Evolutionary conservation across 1,284 basidiomycete genomes (phyloP).

Genomic region (Somion occarium): DNA sequence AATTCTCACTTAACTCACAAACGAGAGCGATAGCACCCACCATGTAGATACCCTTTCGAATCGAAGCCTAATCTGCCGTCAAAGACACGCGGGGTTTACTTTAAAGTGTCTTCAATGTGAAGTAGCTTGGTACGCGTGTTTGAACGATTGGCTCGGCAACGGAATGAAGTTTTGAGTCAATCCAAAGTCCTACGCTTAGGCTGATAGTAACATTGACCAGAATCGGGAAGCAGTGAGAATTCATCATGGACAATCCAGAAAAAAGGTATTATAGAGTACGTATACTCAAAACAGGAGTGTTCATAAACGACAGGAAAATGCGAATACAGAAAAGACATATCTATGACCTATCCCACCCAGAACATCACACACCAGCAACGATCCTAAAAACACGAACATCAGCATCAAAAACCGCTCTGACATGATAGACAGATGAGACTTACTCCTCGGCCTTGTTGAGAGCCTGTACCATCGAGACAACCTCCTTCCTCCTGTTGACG

Average conservation of each 20-base stretch:
- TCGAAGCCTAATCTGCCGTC: no score
- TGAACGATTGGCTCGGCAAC: not conserved
- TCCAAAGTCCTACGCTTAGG: no score
- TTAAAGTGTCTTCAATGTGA: not conserved
- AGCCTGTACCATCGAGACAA: conserved; percentile 83
- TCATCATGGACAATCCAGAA: not conserved
- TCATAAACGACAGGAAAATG: not conserved
- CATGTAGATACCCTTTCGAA: no score
- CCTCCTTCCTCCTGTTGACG: conserved; percentile 83
- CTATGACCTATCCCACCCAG: not conserved
- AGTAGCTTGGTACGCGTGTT: not conserved
- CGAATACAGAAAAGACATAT: not conserved
- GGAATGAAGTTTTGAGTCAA: not conserved
- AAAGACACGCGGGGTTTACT: no score
- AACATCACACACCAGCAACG: conserved; percentile 31
- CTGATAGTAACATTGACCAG: no score
- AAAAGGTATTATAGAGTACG: conserved; percentile 1
- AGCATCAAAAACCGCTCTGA: not conserved
- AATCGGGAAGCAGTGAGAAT: no score
- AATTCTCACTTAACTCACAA: no score
- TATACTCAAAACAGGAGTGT: not conserved
- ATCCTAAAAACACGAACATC: conserved; percentile 20
- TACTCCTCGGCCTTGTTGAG: conserved; percentile 91
- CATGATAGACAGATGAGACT: conserved; percentile 31
- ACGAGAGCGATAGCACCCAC: no score